phyloP scores from a whole-genome alignment of 2,329 filamentous ascomycete species.

The Huntiella moniliformis region DNA sequence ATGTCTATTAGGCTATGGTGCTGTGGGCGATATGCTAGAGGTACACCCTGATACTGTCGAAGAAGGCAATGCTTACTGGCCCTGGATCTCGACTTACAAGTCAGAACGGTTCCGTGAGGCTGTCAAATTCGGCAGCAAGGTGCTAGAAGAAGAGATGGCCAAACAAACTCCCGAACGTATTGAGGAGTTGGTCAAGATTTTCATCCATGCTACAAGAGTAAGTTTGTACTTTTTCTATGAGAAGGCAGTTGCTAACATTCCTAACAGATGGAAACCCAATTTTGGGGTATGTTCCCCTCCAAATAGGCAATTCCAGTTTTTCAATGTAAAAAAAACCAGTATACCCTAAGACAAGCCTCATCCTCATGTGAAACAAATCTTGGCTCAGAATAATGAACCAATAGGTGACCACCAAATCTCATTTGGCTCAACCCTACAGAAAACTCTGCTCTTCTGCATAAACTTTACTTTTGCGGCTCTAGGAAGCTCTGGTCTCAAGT shows the following conservation, averaged over 20 bases:
- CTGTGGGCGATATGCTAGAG: constrained; percentile 54
- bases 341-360: no score
- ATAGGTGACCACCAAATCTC: no score
- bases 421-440: no score
- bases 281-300: constrained; percentile 5
- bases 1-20: constrained; percentile 76
- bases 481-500: no score
- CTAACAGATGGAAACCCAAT: not conserved
- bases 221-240: constrained; percentile 14
- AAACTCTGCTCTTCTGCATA: no score
- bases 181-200: constrained; percentile 68
- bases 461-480: no score
- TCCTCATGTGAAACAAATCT: no score
- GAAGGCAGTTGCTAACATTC: not conserved
- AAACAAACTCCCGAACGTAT: constrained; percentile 55
- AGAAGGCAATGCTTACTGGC: constrained; percentile 60
- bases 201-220: constrained; percentile 72
- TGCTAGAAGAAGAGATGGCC: constrained; percentile 59
- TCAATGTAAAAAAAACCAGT: no score
- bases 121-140: constrained; percentile 47
- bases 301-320: not conserved
- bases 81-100: constrained; percentile 81
- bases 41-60: constrained; percentile 40
- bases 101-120: constrained; percentile 59
- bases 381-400: no score